These are phyloP conservation scores for Gymnopilus junonius DNA, from an alignment of 768 basidiomycete species.

Conservation along the genomic window DNA sequence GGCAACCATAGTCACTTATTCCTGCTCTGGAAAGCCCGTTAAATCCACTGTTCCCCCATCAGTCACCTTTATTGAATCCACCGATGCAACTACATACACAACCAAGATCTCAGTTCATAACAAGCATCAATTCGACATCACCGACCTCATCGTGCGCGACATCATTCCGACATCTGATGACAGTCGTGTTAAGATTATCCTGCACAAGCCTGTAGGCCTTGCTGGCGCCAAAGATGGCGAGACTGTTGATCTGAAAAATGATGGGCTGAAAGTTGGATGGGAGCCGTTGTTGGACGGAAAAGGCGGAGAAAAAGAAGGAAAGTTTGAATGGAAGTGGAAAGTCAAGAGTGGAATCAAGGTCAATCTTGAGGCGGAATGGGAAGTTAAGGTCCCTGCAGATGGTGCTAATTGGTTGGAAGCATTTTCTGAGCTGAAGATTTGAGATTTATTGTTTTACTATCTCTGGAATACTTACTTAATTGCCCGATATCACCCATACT, in stretches of 20 bases:
- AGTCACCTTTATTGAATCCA: slow-evolving; percentile 51
- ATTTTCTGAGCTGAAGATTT: neutral
- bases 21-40: slow-evolving; percentile 40
- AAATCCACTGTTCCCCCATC: slow-evolving; percentile 36
- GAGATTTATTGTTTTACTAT: too few relatives aligned
- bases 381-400: slow-evolving; percentile 42
- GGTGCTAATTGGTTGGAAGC: slow-evolving; percentile 24
- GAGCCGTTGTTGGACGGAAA: slow-evolving; percentile 43
- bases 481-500: too few relatives aligned
- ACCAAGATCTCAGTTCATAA: slow-evolving; percentile 52
- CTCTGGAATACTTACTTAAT: too few relatives aligned
- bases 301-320: slow-evolving; percentile 58
- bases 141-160: slow-evolving; percentile 50
- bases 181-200: slow-evolving; percentile 45
- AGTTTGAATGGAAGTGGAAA: slow-evolving; percentile 56
- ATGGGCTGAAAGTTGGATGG: slow-evolving; percentile 39
- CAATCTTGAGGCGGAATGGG: slow-evolving; percentile 53
- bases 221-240: slow-evolving; percentile 48
- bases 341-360: slow-evolving; percentile 47
- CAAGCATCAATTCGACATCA: slow-evolving; percentile 49
- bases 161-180: slow-evolving; percentile 47
- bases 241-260: slow-evolving; percentile 31
- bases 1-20: slow-evolving; percentile 48
- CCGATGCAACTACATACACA: slow-evolving; percentile 47
- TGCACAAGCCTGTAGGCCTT: slow-evolving; percentile 51